Base-by-base conservation (phyloP, 306 rosid species). In the Styphnolobium japonicum region DNA sequence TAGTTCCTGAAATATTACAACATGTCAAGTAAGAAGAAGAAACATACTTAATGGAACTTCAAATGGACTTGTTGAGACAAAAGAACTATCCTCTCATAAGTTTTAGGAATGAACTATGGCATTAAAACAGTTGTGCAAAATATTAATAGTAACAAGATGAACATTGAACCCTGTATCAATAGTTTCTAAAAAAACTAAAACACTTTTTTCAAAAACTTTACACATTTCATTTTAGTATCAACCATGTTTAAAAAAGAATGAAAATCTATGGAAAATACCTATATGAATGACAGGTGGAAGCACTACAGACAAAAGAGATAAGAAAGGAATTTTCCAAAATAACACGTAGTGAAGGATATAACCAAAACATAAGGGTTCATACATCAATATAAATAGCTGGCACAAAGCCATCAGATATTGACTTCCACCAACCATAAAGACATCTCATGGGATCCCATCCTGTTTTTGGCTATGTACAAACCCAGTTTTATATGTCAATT, bases 1-100 rank as follows among this genome's bases (percentile, higher is more conserved):
- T 43, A 36, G 73, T 60, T 81, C 90, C 95, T 91, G 85, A 63
- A 80, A 81, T 77, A 72, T 60, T 43, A 73, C 65, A 57, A 83
- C 72, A 75, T 45, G 33, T 10, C 39, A 58, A 11, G 66, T 78
- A n/a, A 83, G 76, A 75, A 55, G 25, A 58, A n/a, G 65, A 75
- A 70, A 68, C 37, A 74, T 58, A 23, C 42, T 43, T 22, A 63
- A 67, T 55, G 71, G 56, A 55, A 51, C 48, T 49, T 79, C 23
- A 11, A 21, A 15, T 21, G 16, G 48, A 89, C 22, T 27, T 19
- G 8, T 7, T 14, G 48, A 63, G 74, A 73, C 31, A 34, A 18
- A 65, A 42, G 22, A 71, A 61, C 34, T 29, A 36, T 25, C 52
- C n/a, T 48, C 10, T 77, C 9, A 49, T 37, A 39, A 4, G 21